These are phyloP conservation scores for Pseudocercospora ulei DNA, from an alignment of 2,329 filamentous ascomycete genomes.

Conservation along the genomic window DNA sequence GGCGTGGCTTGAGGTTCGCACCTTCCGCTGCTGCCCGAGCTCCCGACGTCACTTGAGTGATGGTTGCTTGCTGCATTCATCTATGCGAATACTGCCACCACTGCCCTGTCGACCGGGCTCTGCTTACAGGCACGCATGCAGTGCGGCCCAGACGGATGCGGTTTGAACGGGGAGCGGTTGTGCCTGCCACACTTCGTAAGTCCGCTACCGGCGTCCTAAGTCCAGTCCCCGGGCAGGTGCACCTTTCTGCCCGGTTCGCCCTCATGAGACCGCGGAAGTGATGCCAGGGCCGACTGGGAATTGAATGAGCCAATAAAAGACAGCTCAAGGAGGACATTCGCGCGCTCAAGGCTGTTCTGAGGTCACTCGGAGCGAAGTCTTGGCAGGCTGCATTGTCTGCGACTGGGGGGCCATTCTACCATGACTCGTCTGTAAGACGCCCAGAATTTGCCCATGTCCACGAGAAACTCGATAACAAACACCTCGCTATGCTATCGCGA, in stretches of 20 bases:
- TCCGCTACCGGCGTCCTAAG: background rate
- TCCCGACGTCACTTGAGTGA: constrained; percentile 2
- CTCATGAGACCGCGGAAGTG: no score
- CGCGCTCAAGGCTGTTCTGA: background rate
- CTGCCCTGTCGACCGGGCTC: background rate
- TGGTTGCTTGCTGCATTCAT: constrained; percentile 4
- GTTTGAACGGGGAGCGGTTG: background rate
- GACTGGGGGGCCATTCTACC: no score
- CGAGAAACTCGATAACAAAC: background rate
- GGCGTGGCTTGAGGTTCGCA: background rate
- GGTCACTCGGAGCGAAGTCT: background rate
- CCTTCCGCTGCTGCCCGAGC: constrained; percentile 3
- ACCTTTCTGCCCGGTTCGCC: background rate
- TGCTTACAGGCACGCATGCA: background rate
- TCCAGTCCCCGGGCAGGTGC: constrained; percentile 7
- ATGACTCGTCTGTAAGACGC: constrained; percentile 1
- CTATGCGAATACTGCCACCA: no score
- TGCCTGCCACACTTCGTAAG: background rate
- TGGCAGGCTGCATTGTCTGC: no score
- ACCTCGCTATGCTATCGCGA: constrained; percentile 3
- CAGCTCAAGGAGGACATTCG: background rate
- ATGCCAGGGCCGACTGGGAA: no score
- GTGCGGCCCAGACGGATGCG: constrained; percentile 7
- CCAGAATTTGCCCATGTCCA: constrained; percentile 1
- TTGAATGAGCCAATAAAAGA: background rate